Conservation (phyloP, 306 rosid genomes). For the Leucaena leucocephala region DNA sequence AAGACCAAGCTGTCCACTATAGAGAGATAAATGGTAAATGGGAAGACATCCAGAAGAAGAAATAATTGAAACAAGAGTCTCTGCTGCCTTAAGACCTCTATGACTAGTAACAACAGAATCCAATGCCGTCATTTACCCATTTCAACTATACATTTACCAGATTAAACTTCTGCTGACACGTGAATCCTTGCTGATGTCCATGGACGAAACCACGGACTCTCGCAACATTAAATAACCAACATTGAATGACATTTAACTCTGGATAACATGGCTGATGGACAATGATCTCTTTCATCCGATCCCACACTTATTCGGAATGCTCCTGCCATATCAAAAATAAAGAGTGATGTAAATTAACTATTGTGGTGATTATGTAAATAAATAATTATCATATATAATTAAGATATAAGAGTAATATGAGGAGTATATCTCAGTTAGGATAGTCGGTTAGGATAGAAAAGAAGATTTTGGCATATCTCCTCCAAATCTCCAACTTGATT, state of each 20-base stretch:
- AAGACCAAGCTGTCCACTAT: slow-evolving; percentile 76
- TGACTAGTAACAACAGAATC: slow-evolving; percentile 65
- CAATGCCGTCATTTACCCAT: slow-evolving; percentile 82
- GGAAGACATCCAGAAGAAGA: slow-evolving; percentile 61
- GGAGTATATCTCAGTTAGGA: too few relatives aligned
- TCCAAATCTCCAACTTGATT: too few relatives aligned
- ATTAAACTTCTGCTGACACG: slow-evolving; percentile 57
- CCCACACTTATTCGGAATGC: not conserved
- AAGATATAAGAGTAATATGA: too few relatives aligned
- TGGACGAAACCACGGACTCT: slow-evolving; percentile 41
- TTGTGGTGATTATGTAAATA: too few relatives aligned
- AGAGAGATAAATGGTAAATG: slow-evolving; percentile 57
- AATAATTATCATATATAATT: too few relatives aligned
- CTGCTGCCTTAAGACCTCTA: slow-evolving; percentile 76
- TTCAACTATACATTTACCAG: slow-evolving; percentile 81
- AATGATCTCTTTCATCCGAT: not conserved
- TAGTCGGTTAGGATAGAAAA: too few relatives aligned
- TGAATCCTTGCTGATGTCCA: slow-evolving; percentile 39
- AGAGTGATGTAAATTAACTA: not conserved
- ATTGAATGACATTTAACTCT: slow-evolving; percentile 24
- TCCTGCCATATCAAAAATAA: not conserved
- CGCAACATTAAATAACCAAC: slow-evolving; percentile 34
- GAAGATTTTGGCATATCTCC: too few relatives aligned
- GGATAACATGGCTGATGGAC: not conserved
- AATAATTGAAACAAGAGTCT: slow-evolving; percentile 63